These are phyloP conservation scores for Polytrichum formosum DNA, from an alignment of 225 moss, liverwort and hornwort genomes.

Conservation along the genomic window DNA sequence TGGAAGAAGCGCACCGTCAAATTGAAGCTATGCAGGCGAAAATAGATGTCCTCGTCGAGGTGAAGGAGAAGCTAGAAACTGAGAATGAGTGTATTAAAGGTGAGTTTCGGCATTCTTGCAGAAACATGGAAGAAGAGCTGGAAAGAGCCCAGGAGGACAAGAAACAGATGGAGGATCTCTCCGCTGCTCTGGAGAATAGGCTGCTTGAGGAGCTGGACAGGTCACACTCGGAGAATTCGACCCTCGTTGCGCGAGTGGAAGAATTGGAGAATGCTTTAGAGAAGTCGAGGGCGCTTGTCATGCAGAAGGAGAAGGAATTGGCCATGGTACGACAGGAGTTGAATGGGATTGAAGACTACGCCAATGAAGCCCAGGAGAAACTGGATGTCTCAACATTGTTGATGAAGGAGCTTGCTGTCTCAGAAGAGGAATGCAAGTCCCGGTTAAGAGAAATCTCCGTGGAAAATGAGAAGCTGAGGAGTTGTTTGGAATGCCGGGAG, in stretches of 20 bases:
- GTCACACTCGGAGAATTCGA: conserved; percentile 25
- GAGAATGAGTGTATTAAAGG: conserved; percentile 22
- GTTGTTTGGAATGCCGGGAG: conserved; percentile 58
- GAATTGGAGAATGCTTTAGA: conserved; percentile 25
- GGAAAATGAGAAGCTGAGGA: conserved; percentile 47
- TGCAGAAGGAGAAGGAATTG: conserved; percentile 34
- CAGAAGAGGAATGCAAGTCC: conserved; percentile 38
- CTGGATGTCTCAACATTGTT: conserved; percentile 30
- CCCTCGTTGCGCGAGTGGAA: conserved; percentile 9
- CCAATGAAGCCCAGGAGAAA: conserved; percentile 34
- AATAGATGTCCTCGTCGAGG: conserved; percentile 18
- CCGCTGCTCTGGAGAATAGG: conserved; percentile 22
- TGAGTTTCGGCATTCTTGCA: conserved; percentile 18
- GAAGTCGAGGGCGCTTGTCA: conserved; percentile 14
- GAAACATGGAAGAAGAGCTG: conserved; percentile 29
- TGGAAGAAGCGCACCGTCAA: conserved; percentile 23
- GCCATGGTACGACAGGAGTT: conserved; percentile 19
- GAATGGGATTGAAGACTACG: conserved; percentile 22
- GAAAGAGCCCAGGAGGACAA: conserved; percentile 19
- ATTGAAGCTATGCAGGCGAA: conserved; percentile 25
- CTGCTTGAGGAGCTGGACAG: conserved; percentile 25
- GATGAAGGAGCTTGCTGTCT: conserved; percentile 30
- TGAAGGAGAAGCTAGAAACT: conserved; percentile 30
- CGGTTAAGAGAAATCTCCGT: conserved; percentile 27
- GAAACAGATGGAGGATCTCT: conserved; percentile 22